Conservation (phyloP, 1,284 basidiomycete genomes). For the Omphalotus olearius region DNA sequence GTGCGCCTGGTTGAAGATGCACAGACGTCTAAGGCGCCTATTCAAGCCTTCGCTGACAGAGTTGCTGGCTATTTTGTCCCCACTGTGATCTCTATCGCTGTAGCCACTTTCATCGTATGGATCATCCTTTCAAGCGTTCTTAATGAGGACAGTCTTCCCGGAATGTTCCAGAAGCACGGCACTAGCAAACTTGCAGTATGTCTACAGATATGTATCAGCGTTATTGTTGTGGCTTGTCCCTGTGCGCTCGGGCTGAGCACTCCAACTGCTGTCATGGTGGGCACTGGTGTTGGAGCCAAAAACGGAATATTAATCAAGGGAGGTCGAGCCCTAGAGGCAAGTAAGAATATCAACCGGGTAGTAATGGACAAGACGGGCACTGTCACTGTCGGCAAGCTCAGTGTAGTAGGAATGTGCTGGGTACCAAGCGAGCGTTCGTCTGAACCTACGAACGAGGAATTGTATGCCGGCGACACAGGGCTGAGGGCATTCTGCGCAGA, state of each 20-base stretch:
- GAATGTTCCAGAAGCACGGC: conserved; percentile 82
- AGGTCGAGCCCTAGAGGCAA: conserved; percentile 90
- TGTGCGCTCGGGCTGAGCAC: conserved; percentile 96
- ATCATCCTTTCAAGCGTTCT: conserved; percentile 72
- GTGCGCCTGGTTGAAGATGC: conserved; percentile 97
- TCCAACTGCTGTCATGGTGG: conserved; percentile 99
- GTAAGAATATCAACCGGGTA: conserved; percentile 76
- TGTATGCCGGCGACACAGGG: conserved; percentile 36
- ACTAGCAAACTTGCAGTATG: conserved; percentile 88
- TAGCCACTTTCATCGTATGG: conserved; percentile 85
- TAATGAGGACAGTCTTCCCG: conserved; percentile 62
- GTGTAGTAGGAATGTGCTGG: conserved; percentile 77
- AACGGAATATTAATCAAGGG: conserved; percentile 99
- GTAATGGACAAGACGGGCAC: conserved; percentile 98
- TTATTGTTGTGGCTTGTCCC: conserved; percentile 97
- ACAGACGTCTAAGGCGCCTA: conserved; percentile 96
- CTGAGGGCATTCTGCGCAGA: conserved; percentile 56
- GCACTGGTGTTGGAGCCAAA: conserved; percentile 94
- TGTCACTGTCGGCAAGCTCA: conserved; percentile 77
- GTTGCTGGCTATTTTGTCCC: conserved; percentile 97
- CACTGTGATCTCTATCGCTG: conserved; percentile 79
- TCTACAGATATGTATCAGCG: conserved; percentile 96
- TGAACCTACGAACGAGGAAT: conserved; percentile 32
- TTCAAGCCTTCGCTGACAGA: conserved; percentile 94
- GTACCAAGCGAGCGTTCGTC: conserved; percentile 35